Evolutionary conservation across 192 early-diverging fungal genomes (phyloP), one percentile per base, ranked within the genome.

Genomic region (Diversispora eburnea): DNA sequence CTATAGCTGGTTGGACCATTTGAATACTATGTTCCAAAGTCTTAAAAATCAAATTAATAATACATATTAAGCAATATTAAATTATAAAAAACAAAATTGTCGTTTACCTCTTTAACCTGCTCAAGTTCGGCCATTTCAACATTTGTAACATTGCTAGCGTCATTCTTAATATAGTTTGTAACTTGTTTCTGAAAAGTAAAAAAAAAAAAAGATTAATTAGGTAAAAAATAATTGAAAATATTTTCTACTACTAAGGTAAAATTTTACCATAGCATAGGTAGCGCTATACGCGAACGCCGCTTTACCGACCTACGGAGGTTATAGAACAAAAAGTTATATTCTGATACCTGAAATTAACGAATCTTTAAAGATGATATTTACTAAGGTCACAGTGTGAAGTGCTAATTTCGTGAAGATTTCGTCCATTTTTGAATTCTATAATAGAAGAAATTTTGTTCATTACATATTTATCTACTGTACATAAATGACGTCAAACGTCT

Each of bases 1-100:
- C 90, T 63, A 92, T 88, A 39, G 89, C 84, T n/a, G 90, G 90
- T 67, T 86, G 80, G 12, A 88, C 80, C 10, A 88, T 82, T 8
- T 80, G 79, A 46, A 88, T 79, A 52, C 79, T 85, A 20, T 22
- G 19, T 39, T n/a, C 46, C 5, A 67, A 49, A 25, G 13, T 62
- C 60, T 62, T 43, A 33, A 17, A 61, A 6, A n/a, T 9, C 3
- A 22, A 61, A 25, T 39, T 39, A 33, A 25, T 8, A 25, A 25
- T 3, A 25, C 20, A 25, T 59, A 8, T 25, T 59, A 33, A 33
- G 6, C 6, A 19, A 10, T 45, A 66, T 49, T 7, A 10, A 5
- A 47, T 19, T 7, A 33, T 19, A 67, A 19, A 7, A 8, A 39
- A 42, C 12, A 67, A n/a, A n/a, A 19, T 52, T 33, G 10, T 10